Evolutionary conservation across 768 basidiomycete genomes (phyloP).

Genomic region (Kwoniella bestiolae): DNA sequence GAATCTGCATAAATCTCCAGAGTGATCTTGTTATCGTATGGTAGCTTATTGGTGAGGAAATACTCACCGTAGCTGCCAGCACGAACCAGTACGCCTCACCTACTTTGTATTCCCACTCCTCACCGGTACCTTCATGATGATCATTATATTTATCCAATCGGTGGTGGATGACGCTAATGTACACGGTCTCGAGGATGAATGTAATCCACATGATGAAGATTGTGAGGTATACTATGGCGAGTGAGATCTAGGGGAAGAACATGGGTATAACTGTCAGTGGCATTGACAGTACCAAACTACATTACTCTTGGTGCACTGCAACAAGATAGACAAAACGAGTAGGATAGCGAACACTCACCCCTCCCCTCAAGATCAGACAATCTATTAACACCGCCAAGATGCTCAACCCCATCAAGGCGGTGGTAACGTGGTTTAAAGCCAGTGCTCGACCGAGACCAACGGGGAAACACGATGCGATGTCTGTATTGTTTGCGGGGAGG

Average conservation of each 20-base stretch:
- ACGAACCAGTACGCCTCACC: slow-evolving; percentile 15
- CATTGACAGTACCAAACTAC: too few relatives aligned
- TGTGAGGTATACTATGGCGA: slow-evolving; percentile 2
- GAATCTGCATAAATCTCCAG: too few relatives aligned
- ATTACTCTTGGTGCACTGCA: too few relatives aligned
- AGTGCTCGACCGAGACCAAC: slow-evolving; percentile 14
- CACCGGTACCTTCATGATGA: background rate
- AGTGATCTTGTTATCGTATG: too few relatives aligned
- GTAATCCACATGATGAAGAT: slow-evolving; percentile 21
- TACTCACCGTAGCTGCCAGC: slow-evolving; percentile 2
- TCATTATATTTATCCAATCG: slow-evolving; percentile 5
- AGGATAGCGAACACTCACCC: background rate
- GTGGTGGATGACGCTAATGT: slow-evolving; percentile 9
- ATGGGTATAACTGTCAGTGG: too few relatives aligned
- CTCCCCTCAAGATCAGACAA: background rate
- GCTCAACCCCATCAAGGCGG: slow-evolving; percentile 2
- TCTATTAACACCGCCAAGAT: slow-evolving; percentile 6
- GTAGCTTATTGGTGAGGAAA: too few relatives aligned
- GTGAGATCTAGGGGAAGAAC: slow-evolving; percentile 1
- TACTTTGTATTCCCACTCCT: background rate
- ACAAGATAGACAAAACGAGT: too few relatives aligned
- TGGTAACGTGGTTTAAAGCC: slow-evolving; percentile 12
- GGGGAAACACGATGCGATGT: slow-evolving; percentile 1
- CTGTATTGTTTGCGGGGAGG: slow-evolving; percentile 3
- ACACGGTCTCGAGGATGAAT: slow-evolving; percentile 7